Evolutionary conservation across 257 asterid genomes (phyloP), one percentile per base, ranked within the genome.

Genomic region (Handroanthus guayacan): DNA sequence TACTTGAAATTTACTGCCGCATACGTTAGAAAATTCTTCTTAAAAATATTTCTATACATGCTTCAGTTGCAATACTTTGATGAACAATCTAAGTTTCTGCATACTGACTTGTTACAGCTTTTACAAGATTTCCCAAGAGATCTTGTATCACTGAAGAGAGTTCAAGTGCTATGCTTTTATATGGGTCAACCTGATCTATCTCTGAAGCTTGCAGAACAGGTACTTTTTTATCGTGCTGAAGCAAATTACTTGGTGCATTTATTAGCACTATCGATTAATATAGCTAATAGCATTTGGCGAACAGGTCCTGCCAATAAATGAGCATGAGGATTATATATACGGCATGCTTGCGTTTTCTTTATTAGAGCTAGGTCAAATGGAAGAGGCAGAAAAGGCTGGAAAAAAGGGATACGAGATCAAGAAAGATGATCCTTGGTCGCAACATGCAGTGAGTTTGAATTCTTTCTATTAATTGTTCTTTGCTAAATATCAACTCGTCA

Each of bases 321-420:
- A 79, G 67, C 73, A 61, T 50, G 90, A 85, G 77, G 88, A 86
- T 47, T 95, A 87, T 79, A 84, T 95, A 74, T 87, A 95, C 63
- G 97, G 99, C 68, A 88, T 95, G 97, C 95, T 91, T 69, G 99
- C 99, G 17, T 95, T 95, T 85, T 77, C 97, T 11, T 81, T 95
- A 62, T 79, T 95, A 63, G 99, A 95, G 91, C 95, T 95, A 51
- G 95, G 98, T 72, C 90, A 76, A 74, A 85, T 90, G 83, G 87
- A 65, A 62, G 98, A 89, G 55, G 99, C 99, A 20, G 92, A 87
- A 73, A 74, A 81, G 75, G 98, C 98, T 71, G 97, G 89, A 31
- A 88, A 82, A 72, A 85, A 52, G 76, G 99, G 96, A 71, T 85
- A 84, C 52, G 93, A 91, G 81, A 93, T 92, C 83, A 82, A 86